Conservation (phyloP, 148 eudicot species). For the Persicaria maculosa region DNA sequence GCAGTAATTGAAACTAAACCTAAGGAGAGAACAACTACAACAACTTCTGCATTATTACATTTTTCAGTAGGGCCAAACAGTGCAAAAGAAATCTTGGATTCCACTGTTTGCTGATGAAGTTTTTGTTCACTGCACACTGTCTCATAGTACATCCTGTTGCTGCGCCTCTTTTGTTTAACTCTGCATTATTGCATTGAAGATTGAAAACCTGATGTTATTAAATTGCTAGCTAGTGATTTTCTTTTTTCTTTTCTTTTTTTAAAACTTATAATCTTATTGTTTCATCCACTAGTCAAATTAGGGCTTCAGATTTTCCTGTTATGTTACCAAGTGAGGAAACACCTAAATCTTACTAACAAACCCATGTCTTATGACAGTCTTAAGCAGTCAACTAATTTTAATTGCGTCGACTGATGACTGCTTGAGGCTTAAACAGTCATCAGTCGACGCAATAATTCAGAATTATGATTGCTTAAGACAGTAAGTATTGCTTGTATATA, state of each 20-base stretch:
- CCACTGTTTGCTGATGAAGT: slow-evolving; percentile 9
- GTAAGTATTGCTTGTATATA: background rate
- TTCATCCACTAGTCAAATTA: slow-evolving; percentile 1
- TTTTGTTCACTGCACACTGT: slow-evolving; percentile 12
- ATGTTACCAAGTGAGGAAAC: slow-evolving; percentile 8
- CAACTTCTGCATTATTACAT: background rate
- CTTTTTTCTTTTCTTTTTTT: background rate
- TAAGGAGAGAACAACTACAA: background rate
- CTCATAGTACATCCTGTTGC: slow-evolving; percentile 10
- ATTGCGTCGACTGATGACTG: too few species aligned
- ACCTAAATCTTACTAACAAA: background rate
- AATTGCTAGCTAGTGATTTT: background rate
- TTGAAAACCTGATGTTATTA: background rate
- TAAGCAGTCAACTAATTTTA: too few species aligned
- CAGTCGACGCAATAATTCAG: background rate
- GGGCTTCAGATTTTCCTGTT: background rate
- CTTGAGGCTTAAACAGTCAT: too few species aligned
- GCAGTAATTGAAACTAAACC: background rate
- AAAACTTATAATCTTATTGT: background rate
- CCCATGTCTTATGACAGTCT: too few species aligned
- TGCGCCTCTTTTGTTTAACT: slow-evolving; percentile 10
- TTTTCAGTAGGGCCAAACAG: slow-evolving; percentile 9
- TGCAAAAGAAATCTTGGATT: slow-evolving; percentile 9
- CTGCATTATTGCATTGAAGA: slow-evolving; percentile 9
- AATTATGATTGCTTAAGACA: background rate